A percentile compares a stretch with the other conserved stretches of the same genome.
Conservation (phyloP, 257 asterid genomes). For the Nicotiana noctiflora region DNA sequence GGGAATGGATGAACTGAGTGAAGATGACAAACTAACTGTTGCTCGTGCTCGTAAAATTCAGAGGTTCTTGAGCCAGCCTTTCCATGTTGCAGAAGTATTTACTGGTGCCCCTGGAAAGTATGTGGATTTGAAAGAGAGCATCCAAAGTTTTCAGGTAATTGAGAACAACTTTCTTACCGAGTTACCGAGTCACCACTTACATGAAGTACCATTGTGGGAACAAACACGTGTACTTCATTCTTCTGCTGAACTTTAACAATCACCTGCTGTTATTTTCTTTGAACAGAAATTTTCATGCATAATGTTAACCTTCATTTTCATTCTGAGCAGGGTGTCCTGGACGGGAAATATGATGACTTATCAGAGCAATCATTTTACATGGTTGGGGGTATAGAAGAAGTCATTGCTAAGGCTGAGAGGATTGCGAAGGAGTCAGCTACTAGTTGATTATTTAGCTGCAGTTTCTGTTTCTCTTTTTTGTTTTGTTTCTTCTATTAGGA, state of each 20-base stretch:
- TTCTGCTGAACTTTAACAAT: not conserved
- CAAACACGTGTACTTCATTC: not conserved
- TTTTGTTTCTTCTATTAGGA: not conserved
- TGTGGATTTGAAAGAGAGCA: slow-evolving; percentile 64
- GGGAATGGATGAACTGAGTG: slow-evolving; percentile 98
- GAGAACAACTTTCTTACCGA: not conserved
- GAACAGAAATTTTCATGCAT: not conserved
- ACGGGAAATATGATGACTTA: slow-evolving; percentile 84
- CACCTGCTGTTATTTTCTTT: not conserved
- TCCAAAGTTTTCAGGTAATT: slow-evolving; percentile 21
- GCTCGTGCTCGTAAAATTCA: slow-evolving; percentile 30
- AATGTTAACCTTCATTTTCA: not conserved
- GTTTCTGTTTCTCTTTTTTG: not conserved
- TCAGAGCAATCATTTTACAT: slow-evolving; percentile 86
- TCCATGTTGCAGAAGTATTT: slow-evolving; percentile 51
- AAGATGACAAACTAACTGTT: slow-evolving; percentile 30
- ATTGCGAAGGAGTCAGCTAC: slow-evolving; percentile 56
- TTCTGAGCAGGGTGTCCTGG: slow-evolving; percentile 72
- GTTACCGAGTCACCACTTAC: not conserved
- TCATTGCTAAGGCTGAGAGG: slow-evolving; percentile 67
- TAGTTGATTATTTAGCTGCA: not conserved
- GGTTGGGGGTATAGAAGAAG: slow-evolving; percentile 99
- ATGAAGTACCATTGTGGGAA: not conserved
- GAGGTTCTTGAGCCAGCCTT: slow-evolving; percentile 77
- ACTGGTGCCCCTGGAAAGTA: slow-evolving; percentile 50